These are phyloP conservation scores for Hordeum pubiflorum DNA, from an alignment of 202 grass and related monocot genomes.

Conservation along the genomic window DNA sequence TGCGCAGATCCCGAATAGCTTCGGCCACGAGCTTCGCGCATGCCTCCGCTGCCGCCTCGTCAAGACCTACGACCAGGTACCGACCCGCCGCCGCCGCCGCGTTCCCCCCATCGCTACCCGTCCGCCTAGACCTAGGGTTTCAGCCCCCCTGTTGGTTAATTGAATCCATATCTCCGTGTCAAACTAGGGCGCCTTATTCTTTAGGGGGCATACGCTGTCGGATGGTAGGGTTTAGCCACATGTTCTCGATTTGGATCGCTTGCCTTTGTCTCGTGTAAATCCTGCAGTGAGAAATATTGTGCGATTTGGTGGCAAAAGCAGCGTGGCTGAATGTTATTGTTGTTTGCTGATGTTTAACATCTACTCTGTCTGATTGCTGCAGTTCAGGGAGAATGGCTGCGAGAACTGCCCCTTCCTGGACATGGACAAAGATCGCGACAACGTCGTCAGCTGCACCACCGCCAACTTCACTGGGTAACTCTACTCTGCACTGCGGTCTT, in stretches of 20 bases:
- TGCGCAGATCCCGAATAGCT: slow-evolving; percentile 97
- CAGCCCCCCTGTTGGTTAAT: not conserved
- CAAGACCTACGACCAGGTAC: slow-evolving; percentile 95
- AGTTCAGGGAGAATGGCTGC: slow-evolving; percentile 87
- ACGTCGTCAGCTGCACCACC: slow-evolving; percentile 84
- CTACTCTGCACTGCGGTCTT: not conserved
- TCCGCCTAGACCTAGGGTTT: not conserved
- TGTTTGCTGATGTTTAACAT: not conserved
- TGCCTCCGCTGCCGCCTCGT: slow-evolving; percentile 98
- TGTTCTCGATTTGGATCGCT: not conserved
- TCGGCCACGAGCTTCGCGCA: slow-evolving; percentile 94
- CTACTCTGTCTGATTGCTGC: slow-evolving; percentile 5
- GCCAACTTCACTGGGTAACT: slow-evolving; percentile 87
- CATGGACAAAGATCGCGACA: slow-evolving; percentile 85
- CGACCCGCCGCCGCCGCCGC: not conserved
- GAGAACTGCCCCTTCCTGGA: slow-evolving; percentile 96
- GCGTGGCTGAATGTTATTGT: not conserved
- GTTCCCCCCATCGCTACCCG: not conserved
- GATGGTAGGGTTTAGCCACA: slow-evolving; percentile 9
- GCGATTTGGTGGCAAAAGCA: not conserved
- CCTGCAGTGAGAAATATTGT: not conserved
- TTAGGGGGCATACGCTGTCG: not conserved
- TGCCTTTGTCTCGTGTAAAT: not conserved
- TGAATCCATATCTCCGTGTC: not conserved
- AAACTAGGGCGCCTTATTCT: not conserved